Conservation (phyloP, 257 asterid species). For the Ehretia macrophylla region DNA sequence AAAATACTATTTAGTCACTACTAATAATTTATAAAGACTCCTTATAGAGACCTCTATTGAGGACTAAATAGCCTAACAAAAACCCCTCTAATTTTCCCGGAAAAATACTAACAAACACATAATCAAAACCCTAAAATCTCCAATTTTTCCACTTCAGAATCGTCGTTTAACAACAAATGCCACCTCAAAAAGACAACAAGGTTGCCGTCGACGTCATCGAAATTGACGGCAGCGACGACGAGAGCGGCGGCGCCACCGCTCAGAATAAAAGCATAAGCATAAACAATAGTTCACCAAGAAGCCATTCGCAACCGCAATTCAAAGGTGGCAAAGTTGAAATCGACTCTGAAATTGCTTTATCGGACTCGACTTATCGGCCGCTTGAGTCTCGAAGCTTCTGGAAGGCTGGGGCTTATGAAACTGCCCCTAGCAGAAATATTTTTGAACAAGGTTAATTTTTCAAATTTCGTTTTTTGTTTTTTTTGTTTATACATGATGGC, state of each 20-base stretch:
- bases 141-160: background rate
- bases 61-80: too few relatives aligned
- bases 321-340: conserved; percentile 28
- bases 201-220: conserved; percentile 50
- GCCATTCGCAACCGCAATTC: conserved; percentile 17
- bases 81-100: background rate
- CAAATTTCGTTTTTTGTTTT: background rate
- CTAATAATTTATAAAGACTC: too few relatives aligned
- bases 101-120: background rate
- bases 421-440: conserved; percentile 36
- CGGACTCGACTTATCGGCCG: conserved; percentile 27
- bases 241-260: conserved; percentile 21
- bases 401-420: conserved; percentile 80
- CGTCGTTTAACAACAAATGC: conserved; percentile 19
- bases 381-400: conserved; percentile 78
- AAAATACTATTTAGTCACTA: too few relatives aligned
- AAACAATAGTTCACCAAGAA: conserved; percentile 6
- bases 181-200: conserved; percentile 24
- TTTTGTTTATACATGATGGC: background rate
- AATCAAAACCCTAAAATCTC: background rate
- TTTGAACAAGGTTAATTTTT: conserved; percentile 29
- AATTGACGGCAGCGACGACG: conserved; percentile 77
- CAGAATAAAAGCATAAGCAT: conserved; percentile 1
- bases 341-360: conserved; percentile 13
- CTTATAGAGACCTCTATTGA: too few relatives aligned